Percentiles rank a stretch among this genome's conserved stretches.
Evolutionary conservation across 2,329 filamentous ascomycete genomes (phyloP).

Genomic region (Cladosporium oxysporum): DNA sequence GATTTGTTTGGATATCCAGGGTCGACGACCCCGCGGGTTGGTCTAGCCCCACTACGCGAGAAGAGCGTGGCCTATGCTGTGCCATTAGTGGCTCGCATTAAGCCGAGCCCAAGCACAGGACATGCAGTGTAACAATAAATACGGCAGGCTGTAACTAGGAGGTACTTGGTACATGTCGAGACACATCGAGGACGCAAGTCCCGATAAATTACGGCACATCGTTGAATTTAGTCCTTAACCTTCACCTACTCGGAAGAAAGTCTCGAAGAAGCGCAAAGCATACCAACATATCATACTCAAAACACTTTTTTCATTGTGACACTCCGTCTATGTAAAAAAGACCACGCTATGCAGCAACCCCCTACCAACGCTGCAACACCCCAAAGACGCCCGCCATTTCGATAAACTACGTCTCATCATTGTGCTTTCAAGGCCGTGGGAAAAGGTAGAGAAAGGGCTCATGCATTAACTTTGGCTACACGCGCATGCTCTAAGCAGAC

Average conservation of each 20-base stretch:
- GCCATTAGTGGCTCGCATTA: not conserved
- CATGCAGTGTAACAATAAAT: not conserved
- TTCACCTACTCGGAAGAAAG: not conserved
- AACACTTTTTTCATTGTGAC: slow-evolving; percentile 16
- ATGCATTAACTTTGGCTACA: slow-evolving; percentile 17
- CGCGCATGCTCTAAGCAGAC: slow-evolving; percentile 16
- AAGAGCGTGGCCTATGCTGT: not conserved
- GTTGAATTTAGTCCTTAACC: not conserved
- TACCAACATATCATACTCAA: not conserved
- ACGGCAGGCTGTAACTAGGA: too few species aligned
- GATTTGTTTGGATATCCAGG: slow-evolving; percentile 9
- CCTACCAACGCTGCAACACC: slow-evolving; percentile 11
- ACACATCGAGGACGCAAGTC: not conserved
- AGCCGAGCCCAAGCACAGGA: not conserved
- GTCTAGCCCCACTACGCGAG: slow-evolving; percentile 13
- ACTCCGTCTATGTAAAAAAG: slow-evolving; percentile 14
- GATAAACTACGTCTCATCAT: slow-evolving; percentile 17
- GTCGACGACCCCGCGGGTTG: not conserved
- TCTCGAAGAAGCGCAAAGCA: not conserved
- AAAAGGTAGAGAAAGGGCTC: slow-evolving; percentile 8
- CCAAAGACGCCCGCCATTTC: slow-evolving; percentile 19
- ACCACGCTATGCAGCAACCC: slow-evolving; percentile 19
- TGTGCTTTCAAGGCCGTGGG: slow-evolving; percentile 16
- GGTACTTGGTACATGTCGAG: not conserved
- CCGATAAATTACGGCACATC: not conserved